phyloP scores from a whole-genome alignment of 176 grass and related monocot species.

The Aegilops bicornis region DNA sequence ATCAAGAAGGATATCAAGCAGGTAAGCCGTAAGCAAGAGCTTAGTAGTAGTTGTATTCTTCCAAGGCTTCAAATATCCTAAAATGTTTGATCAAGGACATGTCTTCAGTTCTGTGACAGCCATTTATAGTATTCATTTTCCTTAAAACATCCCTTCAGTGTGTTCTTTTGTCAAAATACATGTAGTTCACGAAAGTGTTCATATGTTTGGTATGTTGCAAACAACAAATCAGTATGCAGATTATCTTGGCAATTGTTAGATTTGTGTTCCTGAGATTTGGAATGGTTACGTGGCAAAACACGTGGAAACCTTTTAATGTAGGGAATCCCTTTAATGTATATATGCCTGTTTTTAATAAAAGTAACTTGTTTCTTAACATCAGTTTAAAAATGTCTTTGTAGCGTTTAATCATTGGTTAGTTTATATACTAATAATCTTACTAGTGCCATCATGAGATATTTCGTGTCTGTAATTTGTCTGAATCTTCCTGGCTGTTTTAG shows the following conservation, averaged over 20 bases:
- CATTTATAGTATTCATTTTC: not conserved
- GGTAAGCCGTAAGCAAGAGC: slow-evolving; percentile 49
- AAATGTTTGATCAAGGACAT: not conserved
- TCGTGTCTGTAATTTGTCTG: not conserved
- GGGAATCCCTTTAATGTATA: not conserved
- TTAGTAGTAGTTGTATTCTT: not conserved
- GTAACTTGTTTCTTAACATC: not conserved
- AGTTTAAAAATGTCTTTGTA: too few species aligned
- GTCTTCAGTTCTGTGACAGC: not conserved
- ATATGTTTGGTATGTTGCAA: not conserved
- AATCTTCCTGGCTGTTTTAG: slow-evolving; percentile 37
- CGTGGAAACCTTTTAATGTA: not conserved
- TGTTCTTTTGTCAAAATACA: too few species aligned
- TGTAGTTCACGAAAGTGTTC: too few species aligned
- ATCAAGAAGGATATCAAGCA: slow-evolving; percentile 84
- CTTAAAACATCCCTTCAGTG: not conserved
- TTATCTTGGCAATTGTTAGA: not conserved
- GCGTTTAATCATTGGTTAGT: not conserved
- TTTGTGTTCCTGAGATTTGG: not conserved
- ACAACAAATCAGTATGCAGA: not conserved
- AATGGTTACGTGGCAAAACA: not conserved
- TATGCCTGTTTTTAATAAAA: not conserved
- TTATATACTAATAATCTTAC: not conserved
- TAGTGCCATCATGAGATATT: not conserved
- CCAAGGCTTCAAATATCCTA: not conserved